A percentile compares a stretch with the other conserved stretches of the same genome.
phyloP scores from a whole-genome alignment of 2,329 filamentous ascomycete species.

The Penicillium hesseltinei region DNA sequence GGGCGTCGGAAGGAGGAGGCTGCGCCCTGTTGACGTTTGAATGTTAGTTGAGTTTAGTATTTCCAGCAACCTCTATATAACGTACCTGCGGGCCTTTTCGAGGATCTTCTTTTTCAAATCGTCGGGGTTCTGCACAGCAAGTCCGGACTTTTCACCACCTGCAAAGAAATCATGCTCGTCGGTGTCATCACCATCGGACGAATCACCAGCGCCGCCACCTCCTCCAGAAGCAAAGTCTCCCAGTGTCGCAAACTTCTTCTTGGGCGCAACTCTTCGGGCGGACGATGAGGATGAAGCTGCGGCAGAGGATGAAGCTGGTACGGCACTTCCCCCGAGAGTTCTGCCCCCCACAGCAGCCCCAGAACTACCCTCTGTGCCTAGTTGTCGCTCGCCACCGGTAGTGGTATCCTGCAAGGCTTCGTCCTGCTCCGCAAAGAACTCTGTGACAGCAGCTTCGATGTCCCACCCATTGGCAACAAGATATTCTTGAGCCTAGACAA shows the following conservation, averaged over 20 bases:
- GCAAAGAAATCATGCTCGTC: conserved; percentile 60
- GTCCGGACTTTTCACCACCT: conserved; percentile 66
- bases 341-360: conserved; percentile 28
- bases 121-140: conserved; percentile 65
- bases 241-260: conserved; percentile 50
- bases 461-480: conserved; percentile 67
- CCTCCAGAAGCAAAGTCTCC: conserved; percentile 42
- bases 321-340: conserved; percentile 34
- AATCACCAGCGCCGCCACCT: conserved; percentile 40
- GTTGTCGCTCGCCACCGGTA: conserved; percentile 23
- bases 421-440: conserved; percentile 57
- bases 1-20: conserved; percentile 43
- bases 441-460: conserved; percentile 59
- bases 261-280: conserved; percentile 28
- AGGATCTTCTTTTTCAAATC: conserved; percentile 53
- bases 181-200: conserved; percentile 53
- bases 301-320: conserved; percentile 31
- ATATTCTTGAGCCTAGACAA: conserved; percentile 62
- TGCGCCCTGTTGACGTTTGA: conserved; percentile 28
- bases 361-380: conserved; percentile 25
- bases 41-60: not conserved
- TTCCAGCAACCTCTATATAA: not conserved
- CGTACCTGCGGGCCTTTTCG: conserved; percentile 45
- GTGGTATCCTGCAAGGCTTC: conserved; percentile 37
- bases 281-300: conserved; percentile 32